These are phyloP conservation scores for Hexamita inflata DNA, from an alignment of 208 protist species.

Conservation along the genomic window DNA sequence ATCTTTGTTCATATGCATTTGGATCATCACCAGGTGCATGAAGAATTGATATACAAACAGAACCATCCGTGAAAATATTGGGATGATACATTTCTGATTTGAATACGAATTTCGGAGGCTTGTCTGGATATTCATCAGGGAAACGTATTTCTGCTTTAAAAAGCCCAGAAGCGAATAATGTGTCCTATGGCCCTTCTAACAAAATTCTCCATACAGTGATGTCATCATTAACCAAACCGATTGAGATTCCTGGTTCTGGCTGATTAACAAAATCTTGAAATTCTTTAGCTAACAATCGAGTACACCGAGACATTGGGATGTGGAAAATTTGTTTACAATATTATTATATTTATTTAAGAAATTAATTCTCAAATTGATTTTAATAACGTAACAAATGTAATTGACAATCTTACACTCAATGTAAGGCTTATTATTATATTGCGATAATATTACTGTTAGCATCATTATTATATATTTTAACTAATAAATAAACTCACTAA, in stretches of 20 bases:
- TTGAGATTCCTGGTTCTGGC: constrained; percentile 14
- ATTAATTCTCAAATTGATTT: no score
- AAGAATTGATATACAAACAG: constrained; percentile 28
- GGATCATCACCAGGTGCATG: constrained; percentile 27
- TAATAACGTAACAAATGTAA: no score
- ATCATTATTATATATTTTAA: no score
- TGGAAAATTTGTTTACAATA: no score
- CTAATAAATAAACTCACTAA: no score
- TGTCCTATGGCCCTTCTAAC: background rate
- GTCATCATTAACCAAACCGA: background rate
- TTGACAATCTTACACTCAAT: no score
- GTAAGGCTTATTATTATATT: no score
- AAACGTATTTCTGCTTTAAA: constrained; percentile 20
- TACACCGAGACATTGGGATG: no score
- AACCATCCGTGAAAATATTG: constrained; percentile 25
- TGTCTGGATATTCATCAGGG: constrained; percentile 34
- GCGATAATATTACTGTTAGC: no score
- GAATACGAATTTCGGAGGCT: constrained; percentile 29
- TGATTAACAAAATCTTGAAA: background rate
- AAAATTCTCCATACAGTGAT: background rate
- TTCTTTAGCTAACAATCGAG: background rate
- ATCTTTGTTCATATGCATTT: constrained; percentile 5
- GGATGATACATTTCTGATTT: constrained; percentile 18
- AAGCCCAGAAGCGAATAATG: constrained; percentile 18
- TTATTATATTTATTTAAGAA: no score